A percentile compares a stretch with the other conserved stretches of the same genome.
Conservation (phyloP, 2,329 filamentous ascomycete genomes). For the Dothideomycetidae sp. region DNA sequence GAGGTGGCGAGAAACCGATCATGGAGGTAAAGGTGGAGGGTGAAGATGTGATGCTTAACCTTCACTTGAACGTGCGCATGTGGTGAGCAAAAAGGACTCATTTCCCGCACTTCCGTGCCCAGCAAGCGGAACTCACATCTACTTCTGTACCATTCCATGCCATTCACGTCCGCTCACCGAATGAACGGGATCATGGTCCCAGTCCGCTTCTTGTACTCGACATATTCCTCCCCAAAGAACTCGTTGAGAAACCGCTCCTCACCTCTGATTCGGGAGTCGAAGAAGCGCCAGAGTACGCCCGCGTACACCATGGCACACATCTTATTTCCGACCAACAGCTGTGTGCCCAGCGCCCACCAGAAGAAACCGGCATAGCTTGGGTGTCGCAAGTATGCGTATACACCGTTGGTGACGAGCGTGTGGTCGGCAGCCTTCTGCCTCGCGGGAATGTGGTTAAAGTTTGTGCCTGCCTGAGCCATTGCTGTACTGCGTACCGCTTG, state of each 20-base stretch:
- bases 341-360: constrained; percentile 94
- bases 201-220: constrained; percentile 55
- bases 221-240: constrained; percentile 79
- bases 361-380: constrained; percentile 97
- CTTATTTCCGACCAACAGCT: constrained; percentile 74
- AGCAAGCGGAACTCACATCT: too few species aligned
- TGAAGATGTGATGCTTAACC: too few species aligned
- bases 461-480: constrained; percentile 78
- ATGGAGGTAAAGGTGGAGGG: too few species aligned
- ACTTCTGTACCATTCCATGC: too few species aligned
- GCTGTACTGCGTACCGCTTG: constrained; percentile 66
- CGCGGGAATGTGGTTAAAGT: constrained; percentile 80
- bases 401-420: constrained; percentile 63
- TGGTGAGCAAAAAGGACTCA: too few species aligned
- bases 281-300: constrained; percentile 73
- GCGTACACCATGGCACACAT: constrained; percentile 64
- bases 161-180: constrained; percentile 10
- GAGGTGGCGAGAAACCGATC: too few species aligned
- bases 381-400: constrained; percentile 66
- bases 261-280: constrained; percentile 52
- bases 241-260: constrained; percentile 65
- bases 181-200: constrained; percentile 73
- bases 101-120: too few species aligned
- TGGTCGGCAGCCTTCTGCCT: constrained; percentile 54
- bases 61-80: too few species aligned